Percentiles rank a stretch among this genome's conserved stretches.
phyloP scores from a whole-genome alignment of 2,329 filamentous ascomycete genomes.

The Pestalotiopsis sp. region DNA sequence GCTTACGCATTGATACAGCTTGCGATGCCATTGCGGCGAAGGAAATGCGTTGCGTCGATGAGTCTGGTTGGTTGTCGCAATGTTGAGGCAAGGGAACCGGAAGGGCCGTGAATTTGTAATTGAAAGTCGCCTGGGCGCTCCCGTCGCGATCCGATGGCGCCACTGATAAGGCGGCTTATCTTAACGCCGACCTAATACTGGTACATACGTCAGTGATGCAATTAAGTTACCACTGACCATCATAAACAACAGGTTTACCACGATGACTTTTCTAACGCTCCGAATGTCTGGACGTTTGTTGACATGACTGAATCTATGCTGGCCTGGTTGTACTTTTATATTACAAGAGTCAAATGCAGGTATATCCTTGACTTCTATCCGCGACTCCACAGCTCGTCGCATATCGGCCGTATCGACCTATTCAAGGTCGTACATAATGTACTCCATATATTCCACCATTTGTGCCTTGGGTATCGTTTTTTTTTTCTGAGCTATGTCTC shows the following conservation, averaged over 20 bases:
- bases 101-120: conserved; percentile 9
- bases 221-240: background rate
- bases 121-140: background rate
- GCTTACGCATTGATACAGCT: conserved; percentile 15
- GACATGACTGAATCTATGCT: too few relatives aligned
- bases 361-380: too few relatives aligned
- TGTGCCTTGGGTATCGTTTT: too few relatives aligned
- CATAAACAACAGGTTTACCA: background rate
- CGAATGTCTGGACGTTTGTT: background rate
- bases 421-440: too few relatives aligned
- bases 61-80: conserved; percentile 1
- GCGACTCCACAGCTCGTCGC: too few relatives aligned
- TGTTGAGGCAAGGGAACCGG: background rate
- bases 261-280: background rate
- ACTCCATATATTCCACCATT: too few relatives aligned
- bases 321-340: too few relatives aligned
- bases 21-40: conserved; percentile 9
- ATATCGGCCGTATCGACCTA: too few relatives aligned
- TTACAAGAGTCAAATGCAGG: too few relatives aligned
- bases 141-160: conserved; percentile 9
- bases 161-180: conserved; percentile 5
- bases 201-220: background rate
- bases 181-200: background rate
- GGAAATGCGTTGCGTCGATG: background rate
- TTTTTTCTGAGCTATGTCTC: background rate